Percentiles rank a stretch among this genome's conserved stretches.
phyloP scores from a whole-genome alignment of 306 rosid genomes.

The Comarum palustre region DNA sequence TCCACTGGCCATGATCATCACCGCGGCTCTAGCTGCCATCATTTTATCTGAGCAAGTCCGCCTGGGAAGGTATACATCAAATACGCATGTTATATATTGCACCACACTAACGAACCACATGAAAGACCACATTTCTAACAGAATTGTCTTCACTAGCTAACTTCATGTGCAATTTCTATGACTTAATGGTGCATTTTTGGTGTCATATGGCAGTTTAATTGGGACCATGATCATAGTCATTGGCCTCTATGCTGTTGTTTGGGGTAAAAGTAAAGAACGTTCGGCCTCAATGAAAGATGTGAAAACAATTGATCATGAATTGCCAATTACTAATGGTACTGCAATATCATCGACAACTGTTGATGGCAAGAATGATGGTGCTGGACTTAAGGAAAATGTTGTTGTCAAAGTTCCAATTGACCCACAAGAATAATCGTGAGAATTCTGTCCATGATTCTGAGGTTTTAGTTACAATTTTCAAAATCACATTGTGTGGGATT shows the following conservation, averaged over 20 bases:
- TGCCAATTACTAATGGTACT: slow-evolving; percentile 49
- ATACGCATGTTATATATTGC: not conserved
- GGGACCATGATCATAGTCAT: slow-evolving; percentile 78
- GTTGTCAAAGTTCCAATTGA: slow-evolving; percentile 16
- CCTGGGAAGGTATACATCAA: slow-evolving; percentile 66
- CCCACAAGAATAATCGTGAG: slow-evolving; percentile 12
- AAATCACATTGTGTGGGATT: slow-evolving; percentile 7
- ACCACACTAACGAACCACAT: not conserved
- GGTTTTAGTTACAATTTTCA: not conserved
- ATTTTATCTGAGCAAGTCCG: slow-evolving; percentile 72
- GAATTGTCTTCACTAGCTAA: not conserved
- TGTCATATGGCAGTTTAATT: slow-evolving; percentile 44
- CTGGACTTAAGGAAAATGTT: slow-evolving; percentile 17
- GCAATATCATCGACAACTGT: slow-evolving; percentile 29
- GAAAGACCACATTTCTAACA: not conserved
- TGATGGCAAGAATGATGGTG: slow-evolving; percentile 29
- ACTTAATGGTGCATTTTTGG: not conserved
- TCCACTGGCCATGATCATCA: slow-evolving; percentile 89
- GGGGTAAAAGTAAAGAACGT: slow-evolving; percentile 88
- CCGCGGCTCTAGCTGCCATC: slow-evolving; percentile 73
- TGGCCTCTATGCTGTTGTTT: slow-evolving; percentile 90
- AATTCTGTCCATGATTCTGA: not conserved
- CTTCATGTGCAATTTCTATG: not conserved
- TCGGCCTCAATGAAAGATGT: slow-evolving; percentile 23
- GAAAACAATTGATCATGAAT: slow-evolving; percentile 38